Percentiles rank a stretch among this genome's conserved stretches.
Conservation (phyloP, 2,329 filamentous ascomycete species). For the Purpureocillium lavendulum region DNA sequence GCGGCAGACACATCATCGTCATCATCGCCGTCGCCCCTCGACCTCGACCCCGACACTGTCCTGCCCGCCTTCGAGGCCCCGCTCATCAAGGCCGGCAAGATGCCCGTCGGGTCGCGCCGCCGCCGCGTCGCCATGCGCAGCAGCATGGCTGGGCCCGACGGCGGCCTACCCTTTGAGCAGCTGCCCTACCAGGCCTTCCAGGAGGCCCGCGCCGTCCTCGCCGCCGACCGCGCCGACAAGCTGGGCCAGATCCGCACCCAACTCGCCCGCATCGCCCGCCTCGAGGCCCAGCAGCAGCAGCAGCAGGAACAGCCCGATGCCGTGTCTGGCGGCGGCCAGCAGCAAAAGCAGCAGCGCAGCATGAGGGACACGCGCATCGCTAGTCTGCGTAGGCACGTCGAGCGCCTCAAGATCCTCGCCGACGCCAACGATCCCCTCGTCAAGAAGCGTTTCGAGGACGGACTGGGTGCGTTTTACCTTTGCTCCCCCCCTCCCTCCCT, state of each 20-base stretch:
- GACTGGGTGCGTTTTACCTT: slow-evolving; percentile 63
- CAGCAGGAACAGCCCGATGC: no score
- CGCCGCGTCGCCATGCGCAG: slow-evolving; percentile 62
- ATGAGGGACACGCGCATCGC: slow-evolving; percentile 59
- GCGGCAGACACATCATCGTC: no score
- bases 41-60: slow-evolving; percentile 61
- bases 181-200: slow-evolving; percentile 97
- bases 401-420: slow-evolving; percentile 76
- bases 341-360: no score
- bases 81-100: slow-evolving; percentile 59
- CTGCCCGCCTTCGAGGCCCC: slow-evolving; percentile 49
- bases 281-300: slow-evolving; percentile 55
- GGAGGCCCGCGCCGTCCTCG: slow-evolving; percentile 78
- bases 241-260: slow-evolving; percentile 62
- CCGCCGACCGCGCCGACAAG: slow-evolving; percentile 75
- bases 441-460: slow-evolving; percentile 91
- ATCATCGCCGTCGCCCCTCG: no score
- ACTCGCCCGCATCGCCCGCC: slow-evolving; percentile 57
- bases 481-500: background rate
- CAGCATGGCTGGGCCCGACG: slow-evolving; percentile 33
- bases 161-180: slow-evolving; percentile 79
- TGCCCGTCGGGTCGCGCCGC: slow-evolving; percentile 76
- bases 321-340: slow-evolving; percentile 56
- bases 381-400: slow-evolving; percentile 64
- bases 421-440: slow-evolving; percentile 94